These are phyloP conservation scores for Hanseniaspora gamundiae DNA, from an alignment of 1,139 yeast species.

Conservation along the genomic window DNA sequence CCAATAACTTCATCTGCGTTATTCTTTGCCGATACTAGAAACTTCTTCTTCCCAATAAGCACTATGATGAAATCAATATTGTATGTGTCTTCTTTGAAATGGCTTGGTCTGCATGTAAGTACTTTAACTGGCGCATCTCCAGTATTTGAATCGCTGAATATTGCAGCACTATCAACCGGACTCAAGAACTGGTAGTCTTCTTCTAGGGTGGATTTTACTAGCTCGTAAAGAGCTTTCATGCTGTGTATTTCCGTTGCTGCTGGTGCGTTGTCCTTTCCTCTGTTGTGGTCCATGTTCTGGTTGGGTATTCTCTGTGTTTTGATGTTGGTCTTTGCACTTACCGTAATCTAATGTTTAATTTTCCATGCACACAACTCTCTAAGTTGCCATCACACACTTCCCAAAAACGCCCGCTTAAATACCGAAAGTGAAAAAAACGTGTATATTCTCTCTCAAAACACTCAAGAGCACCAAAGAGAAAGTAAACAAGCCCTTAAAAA, in stretches of 20 bases:
- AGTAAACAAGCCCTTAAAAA: no score
- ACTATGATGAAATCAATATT: not conserved
- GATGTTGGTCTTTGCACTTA: no score
- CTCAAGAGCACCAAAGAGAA: no score
- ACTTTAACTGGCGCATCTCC: not conserved
- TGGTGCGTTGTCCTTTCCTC: no score
- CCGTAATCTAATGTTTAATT: no score
- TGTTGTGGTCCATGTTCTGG: no score
- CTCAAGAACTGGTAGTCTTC: constrained; percentile 1
- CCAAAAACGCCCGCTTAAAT: no score
- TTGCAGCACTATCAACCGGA: not conserved
- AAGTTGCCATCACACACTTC: no score
- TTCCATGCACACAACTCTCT: no score
- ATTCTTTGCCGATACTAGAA: not conserved
- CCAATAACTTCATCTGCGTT: not conserved
- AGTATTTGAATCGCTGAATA: not conserved
- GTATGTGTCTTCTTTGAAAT: not conserved
- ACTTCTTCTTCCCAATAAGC: not conserved
- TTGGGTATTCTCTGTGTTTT: no score
- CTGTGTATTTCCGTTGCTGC: not conserved
- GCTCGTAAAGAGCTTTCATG: not conserved
- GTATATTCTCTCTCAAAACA: no score
- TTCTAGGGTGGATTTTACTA: not conserved
- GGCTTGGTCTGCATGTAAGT: not conserved
- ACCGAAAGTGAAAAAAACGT: no score